These are phyloP conservation scores for Trichomonas vaginalis DNA, from an alignment of 208 protist species.

Conservation along the genomic window DNA sequence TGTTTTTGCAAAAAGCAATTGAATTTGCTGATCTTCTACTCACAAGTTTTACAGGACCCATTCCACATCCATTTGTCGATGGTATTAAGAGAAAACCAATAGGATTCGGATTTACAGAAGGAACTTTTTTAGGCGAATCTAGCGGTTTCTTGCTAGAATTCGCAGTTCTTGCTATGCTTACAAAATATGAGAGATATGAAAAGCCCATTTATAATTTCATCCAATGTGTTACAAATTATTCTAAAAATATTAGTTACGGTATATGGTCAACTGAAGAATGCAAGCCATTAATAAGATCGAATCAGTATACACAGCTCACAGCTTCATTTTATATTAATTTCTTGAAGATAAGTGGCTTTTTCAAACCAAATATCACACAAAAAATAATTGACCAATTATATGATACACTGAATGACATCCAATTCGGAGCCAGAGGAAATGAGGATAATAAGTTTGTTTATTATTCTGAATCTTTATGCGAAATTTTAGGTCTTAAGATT, in stretches of 20 bases:
- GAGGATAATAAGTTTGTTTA: neutral
- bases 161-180: neutral
- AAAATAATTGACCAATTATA: neutral
- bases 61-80: neutral
- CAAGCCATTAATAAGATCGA: neutral
- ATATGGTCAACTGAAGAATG: neutral
- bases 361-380: neutral
- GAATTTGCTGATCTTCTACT: neutral
- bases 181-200: neutral
- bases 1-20: neutral
- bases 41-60: neutral
- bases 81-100: neutral
- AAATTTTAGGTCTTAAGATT: neutral
- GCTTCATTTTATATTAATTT: neutral
- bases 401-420: neutral
- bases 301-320: neutral
- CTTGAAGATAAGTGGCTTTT: neutral
- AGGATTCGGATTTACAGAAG: neutral
- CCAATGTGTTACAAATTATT: neutral
- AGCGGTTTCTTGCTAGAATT: neutral
- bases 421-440: neutral
- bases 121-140: neutral
- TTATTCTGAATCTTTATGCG: neutral
- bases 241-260: neutral
- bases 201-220: neutral